A percentile compares a stretch with the other conserved stretches of the same genome.
phyloP scores from a whole-genome alignment of 202 grass and related monocot genomes.

The Panicum virgatum region DNA sequence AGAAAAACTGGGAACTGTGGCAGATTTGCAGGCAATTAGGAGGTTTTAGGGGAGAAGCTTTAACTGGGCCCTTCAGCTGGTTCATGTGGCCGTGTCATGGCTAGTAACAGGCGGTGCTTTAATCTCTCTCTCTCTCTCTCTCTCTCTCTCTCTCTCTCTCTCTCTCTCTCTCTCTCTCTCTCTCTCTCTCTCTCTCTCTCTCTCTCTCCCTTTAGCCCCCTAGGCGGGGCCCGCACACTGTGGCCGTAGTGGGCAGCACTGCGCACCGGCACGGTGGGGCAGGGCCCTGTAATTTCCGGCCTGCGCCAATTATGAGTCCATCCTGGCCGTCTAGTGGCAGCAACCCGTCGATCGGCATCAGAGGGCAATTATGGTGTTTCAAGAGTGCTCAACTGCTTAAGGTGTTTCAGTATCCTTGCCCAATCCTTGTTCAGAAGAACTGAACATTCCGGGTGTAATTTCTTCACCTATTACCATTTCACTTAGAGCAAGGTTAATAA shows the following conservation, averaged over 20 bases:
- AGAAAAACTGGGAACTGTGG: not conserved
- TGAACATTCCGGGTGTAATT: not conserved
- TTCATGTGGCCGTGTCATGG: conserved; percentile 50
- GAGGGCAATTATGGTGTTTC: not conserved
- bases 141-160: no score
- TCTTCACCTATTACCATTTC: not conserved
- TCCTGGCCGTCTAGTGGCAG: conserved; percentile 16
- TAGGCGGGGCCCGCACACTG: conserved; percentile 23
- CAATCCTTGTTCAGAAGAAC: not conserved
- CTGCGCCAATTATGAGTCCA: not conserved
- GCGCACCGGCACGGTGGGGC: conserved; percentile 15
- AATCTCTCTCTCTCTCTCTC: not conserved
- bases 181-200: no score
- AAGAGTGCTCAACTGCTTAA: not conserved
- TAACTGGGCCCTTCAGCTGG: conserved; percentile 2
- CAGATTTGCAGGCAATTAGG: not conserved
- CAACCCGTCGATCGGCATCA: conserved; percentile 16
- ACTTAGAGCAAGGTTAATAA: not conserved
- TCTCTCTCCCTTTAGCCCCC: not conserved
- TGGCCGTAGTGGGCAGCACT: conserved; percentile 28
- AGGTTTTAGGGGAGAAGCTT: conserved; percentile 34
- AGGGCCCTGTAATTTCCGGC: not conserved
- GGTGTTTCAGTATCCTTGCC: not conserved
- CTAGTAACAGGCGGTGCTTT: conserved; percentile 6
- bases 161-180: no score